Conservation (phyloP, 2,329 filamentous ascomycete genomes). For the Pseudocercospora macadamiae region DNA sequence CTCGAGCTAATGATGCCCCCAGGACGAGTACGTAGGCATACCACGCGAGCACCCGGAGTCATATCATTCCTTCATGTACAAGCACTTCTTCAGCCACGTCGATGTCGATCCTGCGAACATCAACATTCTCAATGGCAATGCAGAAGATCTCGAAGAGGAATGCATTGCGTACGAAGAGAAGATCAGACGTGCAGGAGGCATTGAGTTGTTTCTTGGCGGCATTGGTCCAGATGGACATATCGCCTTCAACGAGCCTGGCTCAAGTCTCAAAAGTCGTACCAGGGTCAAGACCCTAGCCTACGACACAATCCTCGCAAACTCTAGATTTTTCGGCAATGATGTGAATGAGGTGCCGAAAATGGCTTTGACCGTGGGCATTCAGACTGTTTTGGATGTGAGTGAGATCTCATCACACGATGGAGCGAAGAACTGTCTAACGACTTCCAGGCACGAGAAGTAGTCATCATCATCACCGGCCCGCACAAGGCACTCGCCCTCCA, state of each 20-base stretch:
- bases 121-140: constrained; percentile 82
- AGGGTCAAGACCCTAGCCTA: constrained; percentile 85
- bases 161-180: constrained; percentile 78
- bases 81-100: constrained; percentile 84
- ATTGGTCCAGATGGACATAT: constrained; percentile 87
- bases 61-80: constrained; percentile 94
- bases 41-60: constrained; percentile 81
- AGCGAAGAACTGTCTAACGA: constrained; percentile 25
- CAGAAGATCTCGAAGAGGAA: constrained; percentile 72
- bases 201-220: constrained; percentile 82
- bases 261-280: constrained; percentile 74
- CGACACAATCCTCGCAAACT: constrained; percentile 84
- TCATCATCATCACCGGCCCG: constrained; percentile 79
- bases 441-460: constrained; percentile 69
- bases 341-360: constrained; percentile 74
- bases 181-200: constrained; percentile 74
- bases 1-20: constrained; percentile 12
- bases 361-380: constrained; percentile 82
- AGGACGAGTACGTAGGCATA: constrained; percentile 86
- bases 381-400: constrained; percentile 72
- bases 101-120: constrained; percentile 81
- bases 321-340: constrained; percentile 79
- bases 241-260: constrained; percentile 88
- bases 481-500: constrained; percentile 81
- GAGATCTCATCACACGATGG: too few species aligned